Base-by-base conservation (phyloP, 768 basidiomycete genomes). In the Rhizopogon vinicolor region DNA sequence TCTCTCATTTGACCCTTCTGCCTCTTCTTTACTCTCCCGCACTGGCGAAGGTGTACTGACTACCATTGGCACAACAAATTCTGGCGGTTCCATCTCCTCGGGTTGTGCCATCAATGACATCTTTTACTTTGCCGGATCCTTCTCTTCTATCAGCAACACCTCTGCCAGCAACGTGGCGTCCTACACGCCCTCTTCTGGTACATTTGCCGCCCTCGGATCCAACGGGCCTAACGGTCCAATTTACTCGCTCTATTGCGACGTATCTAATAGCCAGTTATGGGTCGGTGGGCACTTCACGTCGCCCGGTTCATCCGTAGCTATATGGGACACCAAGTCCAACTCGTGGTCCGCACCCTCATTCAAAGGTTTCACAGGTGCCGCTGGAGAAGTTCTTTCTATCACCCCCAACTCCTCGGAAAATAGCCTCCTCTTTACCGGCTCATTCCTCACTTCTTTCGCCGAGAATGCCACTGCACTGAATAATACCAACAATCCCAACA, bases 381-480 rank as follows among this genome's bases (percentile, higher is more conserved):
- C 81, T 40, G 79, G 81, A 8, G 75, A 80, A 61, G 91, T 98
- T 52, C 68, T 76, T 28, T 87, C 89, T 45, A 97, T 98, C 64
- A 78, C 83, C 37, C 73, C 86, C 31, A 90, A 89, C 62, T 74
- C 85, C 37, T 85, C 91, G 52, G 78, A 80, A 52, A 73, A 78
- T 12, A 90, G 88, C 58, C 72, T 98, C 52, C 87, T 94, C 67
- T 94, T 98, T 65, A 80, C 89, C 0, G 97, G 97, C 40, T 87
- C 87, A 12, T 99, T 99, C 75, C 62, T 88, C 53, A 88, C 91
- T 3, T 73, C 82, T 1, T 94, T 91, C 65, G 71, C 72, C 29
- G 84, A 84, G 44, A 79, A 74, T 58, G 75, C 69, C 6, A 71
- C 77, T 33, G 65, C 72, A 14, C 52, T 62, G 42, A 88, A 85